Evolutionary conservation across 352 stramenopile species (phyloP).

Genomic region (Thalassiosira ordinaria): DNA sequence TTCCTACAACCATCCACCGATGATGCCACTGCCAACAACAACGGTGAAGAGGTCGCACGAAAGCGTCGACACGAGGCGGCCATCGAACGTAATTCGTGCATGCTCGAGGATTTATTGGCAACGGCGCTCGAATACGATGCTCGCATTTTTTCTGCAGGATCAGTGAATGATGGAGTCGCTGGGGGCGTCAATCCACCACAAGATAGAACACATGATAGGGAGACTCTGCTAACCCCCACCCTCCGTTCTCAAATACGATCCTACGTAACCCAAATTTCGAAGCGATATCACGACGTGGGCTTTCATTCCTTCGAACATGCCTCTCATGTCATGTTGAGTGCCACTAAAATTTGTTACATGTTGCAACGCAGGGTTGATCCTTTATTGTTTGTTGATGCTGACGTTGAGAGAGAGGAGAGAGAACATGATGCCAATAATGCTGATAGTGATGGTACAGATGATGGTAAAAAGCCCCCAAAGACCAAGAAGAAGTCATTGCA

Average conservation of each 20-base stretch:
- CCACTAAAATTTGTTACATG: constrained; percentile 41
- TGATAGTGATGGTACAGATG: too few species aligned
- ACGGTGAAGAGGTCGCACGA: too few species aligned
- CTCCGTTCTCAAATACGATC: constrained; percentile 25
- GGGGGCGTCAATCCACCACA: neutral
- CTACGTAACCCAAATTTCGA: constrained; percentile 32
- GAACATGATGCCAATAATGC: too few species aligned
- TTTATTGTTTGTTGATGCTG: too few species aligned
- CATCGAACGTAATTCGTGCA: constrained; percentile 25
- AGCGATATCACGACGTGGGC: constrained; percentile 32
- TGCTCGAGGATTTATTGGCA: constrained; percentile 38
- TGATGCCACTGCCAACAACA: too few species aligned
- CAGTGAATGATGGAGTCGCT: too few species aligned
- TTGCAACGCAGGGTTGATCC: too few species aligned
- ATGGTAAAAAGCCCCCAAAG: too few species aligned
- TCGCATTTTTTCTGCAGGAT: too few species aligned
- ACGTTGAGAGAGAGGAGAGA: too few species aligned
- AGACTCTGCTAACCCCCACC: constrained; percentile 2
- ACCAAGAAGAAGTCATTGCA: too few species aligned
- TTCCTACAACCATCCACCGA: too few species aligned
- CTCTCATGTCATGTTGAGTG: constrained; percentile 45
- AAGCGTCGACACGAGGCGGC: neutral
- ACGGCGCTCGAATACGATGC: constrained; percentile 25
- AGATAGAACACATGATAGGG: neutral
- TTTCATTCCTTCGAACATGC: constrained; percentile 53